Conservation (phyloP, 441 rosid species). For the Brassica hybrid region DNA sequence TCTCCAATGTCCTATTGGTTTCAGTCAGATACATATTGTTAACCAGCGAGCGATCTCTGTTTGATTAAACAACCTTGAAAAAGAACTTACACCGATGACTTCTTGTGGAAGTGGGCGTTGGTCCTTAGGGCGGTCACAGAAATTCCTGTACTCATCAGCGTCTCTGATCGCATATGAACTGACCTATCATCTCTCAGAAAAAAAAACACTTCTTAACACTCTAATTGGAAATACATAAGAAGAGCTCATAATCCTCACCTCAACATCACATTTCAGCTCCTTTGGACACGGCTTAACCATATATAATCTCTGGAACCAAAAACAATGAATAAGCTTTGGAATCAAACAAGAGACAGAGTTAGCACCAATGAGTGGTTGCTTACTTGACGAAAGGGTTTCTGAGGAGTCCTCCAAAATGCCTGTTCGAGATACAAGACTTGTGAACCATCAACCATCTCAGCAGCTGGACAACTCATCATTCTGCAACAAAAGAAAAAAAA, state of each 20-base stretch:
- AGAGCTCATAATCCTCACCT: slow-evolving; percentile 57
- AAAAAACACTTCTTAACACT: background rate
- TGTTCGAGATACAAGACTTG: slow-evolving; percentile 81
- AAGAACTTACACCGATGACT: slow-evolving; percentile 74
- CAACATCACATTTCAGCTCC: slow-evolving; percentile 91
- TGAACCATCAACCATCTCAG: slow-evolving; percentile 94
- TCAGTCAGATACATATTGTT: background rate
- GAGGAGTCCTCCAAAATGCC: slow-evolving; percentile 96
- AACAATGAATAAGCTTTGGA: background rate
- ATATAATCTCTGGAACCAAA: slow-evolving; percentile 71
- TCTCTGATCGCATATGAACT: slow-evolving; percentile 87
- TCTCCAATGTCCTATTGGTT: slow-evolving; percentile 77
- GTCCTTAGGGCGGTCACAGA: slow-evolving; percentile 76
- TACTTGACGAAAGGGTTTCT: slow-evolving; percentile 96
- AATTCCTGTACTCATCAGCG: slow-evolving; percentile 84
- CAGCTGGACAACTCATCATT: slow-evolving; percentile 81
- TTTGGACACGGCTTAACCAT: slow-evolving; percentile 96
- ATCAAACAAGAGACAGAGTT: slow-evolving; percentile 11
- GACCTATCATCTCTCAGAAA: slow-evolving; percentile 48
- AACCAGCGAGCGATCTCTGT: background rate
- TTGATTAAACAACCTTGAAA: background rate
- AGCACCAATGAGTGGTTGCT: background rate
- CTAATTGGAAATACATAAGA: background rate
- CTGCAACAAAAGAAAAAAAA: slow-evolving; percentile 44
- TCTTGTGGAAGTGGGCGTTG: slow-evolving; percentile 86